These are phyloP conservation scores for Miamiensis avidus DNA, from an alignment of 169 alveolate species.

Conservation along the genomic window DNA sequence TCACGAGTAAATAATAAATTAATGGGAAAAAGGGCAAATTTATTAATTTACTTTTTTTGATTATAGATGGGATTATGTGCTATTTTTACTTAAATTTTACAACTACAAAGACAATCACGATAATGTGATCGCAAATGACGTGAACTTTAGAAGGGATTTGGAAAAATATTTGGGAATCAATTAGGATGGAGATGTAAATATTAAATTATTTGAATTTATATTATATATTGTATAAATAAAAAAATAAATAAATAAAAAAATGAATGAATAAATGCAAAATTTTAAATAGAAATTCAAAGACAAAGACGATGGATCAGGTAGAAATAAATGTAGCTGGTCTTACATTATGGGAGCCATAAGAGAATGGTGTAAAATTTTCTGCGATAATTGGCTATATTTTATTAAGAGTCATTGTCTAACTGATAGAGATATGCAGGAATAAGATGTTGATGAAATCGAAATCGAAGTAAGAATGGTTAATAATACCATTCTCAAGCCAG, in stretches of 20 bases:
- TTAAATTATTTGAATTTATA: no score
- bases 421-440: constrained; percentile 8
- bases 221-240: neutral
- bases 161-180: neutral
- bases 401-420: constrained; percentile 6
- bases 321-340: neutral
- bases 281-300: neutral
- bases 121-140: constrained; percentile 12
- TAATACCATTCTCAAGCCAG: neutral
- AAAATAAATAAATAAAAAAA: neutral
- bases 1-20: neutral
- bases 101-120: constrained; percentile 1
- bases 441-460: constrained; percentile 21
- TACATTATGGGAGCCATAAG: neutral
- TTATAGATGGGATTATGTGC: constrained; percentile 19
- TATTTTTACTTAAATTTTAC: constrained; percentile 18
- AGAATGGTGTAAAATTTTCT: neutral
- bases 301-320: constrained; percentile 1
- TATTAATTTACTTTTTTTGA: no score
- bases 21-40: neutral
- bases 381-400: constrained; percentile 5
- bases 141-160: constrained; percentile 1
- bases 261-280: neutral
- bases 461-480: constrained; percentile 13
- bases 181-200: neutral